phyloP scores from a whole-genome alignment of 192 early-diverging fungal species.

The Coemansia sp. region DNA sequence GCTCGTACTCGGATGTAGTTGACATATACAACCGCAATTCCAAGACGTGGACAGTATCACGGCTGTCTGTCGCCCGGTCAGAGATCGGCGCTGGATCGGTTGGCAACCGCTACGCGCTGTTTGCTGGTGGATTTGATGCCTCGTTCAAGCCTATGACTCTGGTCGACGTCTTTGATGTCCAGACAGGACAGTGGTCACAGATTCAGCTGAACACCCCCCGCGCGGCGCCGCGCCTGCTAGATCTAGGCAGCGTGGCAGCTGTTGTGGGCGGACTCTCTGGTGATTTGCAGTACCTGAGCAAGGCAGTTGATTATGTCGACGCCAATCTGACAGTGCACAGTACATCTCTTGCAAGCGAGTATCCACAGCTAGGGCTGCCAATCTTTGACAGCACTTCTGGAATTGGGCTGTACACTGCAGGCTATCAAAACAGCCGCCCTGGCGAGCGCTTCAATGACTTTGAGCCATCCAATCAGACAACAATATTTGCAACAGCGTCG shows the following conservation, averaged over 20 bases:
- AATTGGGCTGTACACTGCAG: conserved; percentile 31
- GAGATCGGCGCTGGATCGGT: conserved; percentile 42
- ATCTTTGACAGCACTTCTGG: conserved; percentile 18
- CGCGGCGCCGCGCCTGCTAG: conserved; percentile 32
- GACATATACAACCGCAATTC: conserved; percentile 44
- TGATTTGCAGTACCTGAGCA: conserved; percentile 51
- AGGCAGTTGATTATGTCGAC: conserved; percentile 38
- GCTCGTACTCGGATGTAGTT: conserved; percentile 34
- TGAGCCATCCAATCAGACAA: conserved; percentile 41
- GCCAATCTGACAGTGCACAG: conserved; percentile 13
- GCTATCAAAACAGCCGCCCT: conserved; percentile 48
- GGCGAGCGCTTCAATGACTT: conserved; percentile 54
- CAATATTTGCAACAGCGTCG: conserved; percentile 14
- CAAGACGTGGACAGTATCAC: conserved; percentile 34
- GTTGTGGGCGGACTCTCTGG: conserved; percentile 48
- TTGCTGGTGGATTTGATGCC: conserved; percentile 49
- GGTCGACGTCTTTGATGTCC: conserved; percentile 49
- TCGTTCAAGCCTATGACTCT: conserved; percentile 28
- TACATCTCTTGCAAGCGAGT: conserved; percentile 12
- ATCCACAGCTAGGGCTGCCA: conserved; percentile 46
- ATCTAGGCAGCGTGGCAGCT: conserved; percentile 25
- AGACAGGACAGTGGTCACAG: conserved; percentile 35
- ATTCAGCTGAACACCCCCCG: conserved; percentile 23
- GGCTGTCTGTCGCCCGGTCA: conserved; percentile 30
- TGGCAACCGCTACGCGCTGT: conserved; percentile 42